Evolutionary conservation across 2,329 filamentous ascomycete genomes (phyloP), one percentile per base, ranked within the genome.

Genomic region (Ilyonectria sp.): DNA sequence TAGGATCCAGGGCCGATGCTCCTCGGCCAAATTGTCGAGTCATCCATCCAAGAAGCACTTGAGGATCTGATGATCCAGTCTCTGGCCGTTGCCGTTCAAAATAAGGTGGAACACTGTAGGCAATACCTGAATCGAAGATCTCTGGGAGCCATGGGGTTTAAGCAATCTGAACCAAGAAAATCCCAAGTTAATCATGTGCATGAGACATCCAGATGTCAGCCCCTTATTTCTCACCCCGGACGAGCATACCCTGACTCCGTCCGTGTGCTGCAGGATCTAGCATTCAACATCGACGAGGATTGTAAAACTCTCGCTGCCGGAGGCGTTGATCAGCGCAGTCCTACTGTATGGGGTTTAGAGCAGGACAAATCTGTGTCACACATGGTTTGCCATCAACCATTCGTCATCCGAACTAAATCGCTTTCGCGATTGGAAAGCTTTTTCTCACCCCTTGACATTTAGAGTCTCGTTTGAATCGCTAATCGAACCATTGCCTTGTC

Each of bases 1-100:
- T 72, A 71, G 6, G 74, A 69, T 8, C 58, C 58, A 26, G 58
- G 58, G 37, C 58, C 58, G 46, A 9, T 19, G 13, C 58, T 47
- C 47, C 58, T 53, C 35, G 35, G 35, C 49, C 57, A 15, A 17
- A 60, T n/a, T 33, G 35, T 60, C 47, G 58, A 60, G 35, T 53
- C 49, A 54, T 53, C 47, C 58, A 60, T 60, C 49, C 23, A 53
- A 21, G n/a, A 7, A 46, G 35, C 57, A 44, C 43, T 29, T 43
- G 57, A 21, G 17, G 11, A 46, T 43, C 21, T 17, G 17, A 43
- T 4, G 35, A 44, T 37, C 8, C 10, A n/a, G 15, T 21, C 19
- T 23, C 21, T 19, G 23, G 5, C 26, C 47, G 47, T 29, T n/a
- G 23, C 3, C 2, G 11, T 11, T 60, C 35, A 44, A 5, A n/a